These are phyloP conservation scores for Salix arbutifolia DNA, from an alignment of 345 rosid genomes.

Conservation along the genomic window DNA sequence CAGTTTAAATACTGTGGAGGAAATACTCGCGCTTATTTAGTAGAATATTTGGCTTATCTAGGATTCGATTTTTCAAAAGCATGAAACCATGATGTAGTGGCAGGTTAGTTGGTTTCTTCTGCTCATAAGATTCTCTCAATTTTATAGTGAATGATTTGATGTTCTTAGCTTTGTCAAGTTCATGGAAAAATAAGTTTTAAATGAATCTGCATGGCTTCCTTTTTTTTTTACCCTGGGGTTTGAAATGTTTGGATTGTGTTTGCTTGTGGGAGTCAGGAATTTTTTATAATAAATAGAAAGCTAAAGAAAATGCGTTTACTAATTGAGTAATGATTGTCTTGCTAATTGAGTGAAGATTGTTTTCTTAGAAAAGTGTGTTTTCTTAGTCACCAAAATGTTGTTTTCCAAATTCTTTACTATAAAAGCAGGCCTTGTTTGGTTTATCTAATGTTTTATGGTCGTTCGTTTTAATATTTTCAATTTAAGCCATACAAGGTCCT, in stretches of 20 bases:
- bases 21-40: not conserved
- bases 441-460: too few species aligned
- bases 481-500: too few species aligned
- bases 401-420: too few species aligned
- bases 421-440: too few species aligned
- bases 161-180: not conserved
- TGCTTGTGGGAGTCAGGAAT: too few species aligned
- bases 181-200: not conserved
- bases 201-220: not conserved
- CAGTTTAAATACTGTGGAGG: not conserved
- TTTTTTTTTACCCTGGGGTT: not conserved
- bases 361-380: too few species aligned
- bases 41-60: not conserved
- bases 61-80: not conserved
- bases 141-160: not conserved
- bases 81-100: not conserved
- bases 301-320: too few species aligned
- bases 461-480: too few species aligned
- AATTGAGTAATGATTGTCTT: too few species aligned
- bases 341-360: too few species aligned
- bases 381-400: too few species aligned
- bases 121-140: not conserved
- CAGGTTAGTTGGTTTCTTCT: not conserved
- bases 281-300: too few species aligned
- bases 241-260: not conserved